Base-by-base conservation (phyloP, 495 filamentous ascomycete species). In the Lasiosphaeris hirsuta region DNA sequence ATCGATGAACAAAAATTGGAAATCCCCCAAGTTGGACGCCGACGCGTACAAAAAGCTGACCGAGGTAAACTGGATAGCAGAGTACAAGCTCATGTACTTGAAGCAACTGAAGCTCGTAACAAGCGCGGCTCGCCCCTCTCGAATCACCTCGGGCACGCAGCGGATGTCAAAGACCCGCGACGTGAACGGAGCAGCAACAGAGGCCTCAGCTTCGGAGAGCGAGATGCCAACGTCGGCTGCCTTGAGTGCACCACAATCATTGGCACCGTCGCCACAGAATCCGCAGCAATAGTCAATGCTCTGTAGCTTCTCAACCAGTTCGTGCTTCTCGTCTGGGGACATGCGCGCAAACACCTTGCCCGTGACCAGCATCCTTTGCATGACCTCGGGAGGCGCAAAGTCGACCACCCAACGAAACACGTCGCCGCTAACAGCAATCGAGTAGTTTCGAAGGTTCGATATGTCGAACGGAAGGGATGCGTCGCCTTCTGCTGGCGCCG, bases 51-150 rank as follows among this genome's bases (percentile, higher is more conserved):
- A 78, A 66, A 99, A 96, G 83, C 90, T 96, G 69, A 99, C 95
- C 2, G 91, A 88, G n/a, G 90, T 95, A 77, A 99, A 99, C 72
- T 99, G 95, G 51, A 99, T 99, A 6, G 94, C 94, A 4, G 93
- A 97, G 73, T 99, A 99, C 57, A 99, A 74, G 65, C 90, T 96
- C 95, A 99, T 99, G 71, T 92, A 99, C 72, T 99, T 99, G 77
- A 99, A 99, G 76, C 95, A 99, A 74, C 90, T 96, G 74, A 99
- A 99, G 68, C 92, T 97, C 30, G 95, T 99, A 7, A 97, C 92
- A 14, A 99, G 79, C 45, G 95, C 88, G 43, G 93, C 93, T 57
- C 95, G 86, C 4, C 95, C 95, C 78, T 99, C 95, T 23, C 89
- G 89, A 54, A 99, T 97, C 58, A 97, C 83, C 56, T 92, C 87